Conservation (phyloP, 495 filamentous ascomycete genomes). For the Aspergillus diversus region DNA sequence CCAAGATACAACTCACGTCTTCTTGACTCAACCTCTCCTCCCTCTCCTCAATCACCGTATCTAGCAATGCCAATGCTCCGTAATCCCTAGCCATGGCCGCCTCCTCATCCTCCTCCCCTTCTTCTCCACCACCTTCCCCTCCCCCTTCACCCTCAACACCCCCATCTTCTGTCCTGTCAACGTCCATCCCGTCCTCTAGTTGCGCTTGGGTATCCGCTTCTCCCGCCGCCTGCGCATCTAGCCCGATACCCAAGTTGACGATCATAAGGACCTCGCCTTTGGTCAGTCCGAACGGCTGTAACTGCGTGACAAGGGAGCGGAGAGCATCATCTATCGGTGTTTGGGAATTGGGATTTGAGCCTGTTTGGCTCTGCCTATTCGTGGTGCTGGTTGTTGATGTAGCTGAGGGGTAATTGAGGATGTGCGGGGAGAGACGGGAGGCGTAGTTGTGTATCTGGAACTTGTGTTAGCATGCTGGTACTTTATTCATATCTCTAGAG, state of each 20-base stretch:
- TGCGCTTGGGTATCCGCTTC: conserved; percentile 15
- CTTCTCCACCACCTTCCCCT: conserved; percentile 22
- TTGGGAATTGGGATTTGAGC: conserved; percentile 3
- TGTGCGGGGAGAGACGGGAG: conserved; percentile 42
- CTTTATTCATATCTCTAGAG: background rate
- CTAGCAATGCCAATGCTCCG: conserved; percentile 43
- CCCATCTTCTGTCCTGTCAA: conserved; percentile 20
- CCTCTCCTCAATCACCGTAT: conserved; percentile 50
- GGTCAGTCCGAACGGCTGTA: conserved; percentile 55
- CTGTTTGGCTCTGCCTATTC: conserved; percentile 31
- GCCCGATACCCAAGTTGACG: conserved; percentile 57
- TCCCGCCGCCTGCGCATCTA: conserved; percentile 17
- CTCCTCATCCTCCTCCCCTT: conserved; percentile 27
- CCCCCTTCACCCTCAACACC: conserved; percentile 28
- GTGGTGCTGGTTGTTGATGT: conserved; percentile 32
- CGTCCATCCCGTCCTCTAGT: conserved; percentile 20
- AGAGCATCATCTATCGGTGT: conserved; percentile 45
- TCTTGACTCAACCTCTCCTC: conserved; percentile 44
- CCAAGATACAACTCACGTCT: conserved; percentile 39
- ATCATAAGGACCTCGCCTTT: conserved; percentile 70
- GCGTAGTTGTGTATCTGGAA: conserved; percentile 51
- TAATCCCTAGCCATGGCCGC: conserved; percentile 38
- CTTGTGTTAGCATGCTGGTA: background rate
- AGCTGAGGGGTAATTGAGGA: conserved; percentile 40
- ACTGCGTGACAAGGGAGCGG: conserved; percentile 40